phyloP scores from a whole-genome alignment of 805 yeast species.

The Metschnikowia lunata region DNA sequence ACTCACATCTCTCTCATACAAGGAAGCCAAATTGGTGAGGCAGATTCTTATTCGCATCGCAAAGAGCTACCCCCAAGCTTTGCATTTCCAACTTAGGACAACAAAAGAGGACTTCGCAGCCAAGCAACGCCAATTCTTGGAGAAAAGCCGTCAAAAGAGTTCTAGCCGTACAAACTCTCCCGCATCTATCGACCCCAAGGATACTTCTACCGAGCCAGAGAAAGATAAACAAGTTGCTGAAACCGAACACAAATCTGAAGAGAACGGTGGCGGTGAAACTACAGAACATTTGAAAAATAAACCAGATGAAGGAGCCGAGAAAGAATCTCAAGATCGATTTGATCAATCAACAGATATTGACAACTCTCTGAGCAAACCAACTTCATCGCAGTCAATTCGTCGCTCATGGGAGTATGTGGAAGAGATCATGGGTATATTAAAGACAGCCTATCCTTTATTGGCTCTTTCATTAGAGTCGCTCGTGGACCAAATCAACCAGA shows the following conservation, averaged over 20 bases:
- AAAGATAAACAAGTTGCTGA: background rate
- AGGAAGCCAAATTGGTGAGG: conserved; percentile 85
- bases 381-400: conserved; percentile 24
- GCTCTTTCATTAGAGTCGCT: conserved; percentile 91
- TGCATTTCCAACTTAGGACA: conserved; percentile 92
- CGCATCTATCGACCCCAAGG: conserved; percentile 11
- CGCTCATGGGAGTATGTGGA: conserved; percentile 93
- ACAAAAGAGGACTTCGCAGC: conserved; percentile 91
- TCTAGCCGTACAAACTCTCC: conserved; percentile 7
- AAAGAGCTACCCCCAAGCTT: conserved; percentile 94
- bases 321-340: conserved; percentile 5
- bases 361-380: background rate
- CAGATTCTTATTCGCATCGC: conserved; percentile 88
- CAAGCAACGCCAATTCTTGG: conserved; percentile 68
- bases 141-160: conserved; percentile 22
- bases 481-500: conserved; percentile 90
- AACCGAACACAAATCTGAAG: background rate
- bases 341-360: background rate
- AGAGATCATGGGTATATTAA: conserved; percentile 90
- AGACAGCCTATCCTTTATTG: conserved; percentile 92
- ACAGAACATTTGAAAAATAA: background rate
- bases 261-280: conserved; percentile 1
- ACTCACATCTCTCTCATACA: conserved; percentile 81
- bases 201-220: conserved; percentile 4
- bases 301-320: conserved; percentile 3